phyloP scores from a whole-genome alignment of 108 stramenopile species.

The Pseudonitzschia pungens region DNA sequence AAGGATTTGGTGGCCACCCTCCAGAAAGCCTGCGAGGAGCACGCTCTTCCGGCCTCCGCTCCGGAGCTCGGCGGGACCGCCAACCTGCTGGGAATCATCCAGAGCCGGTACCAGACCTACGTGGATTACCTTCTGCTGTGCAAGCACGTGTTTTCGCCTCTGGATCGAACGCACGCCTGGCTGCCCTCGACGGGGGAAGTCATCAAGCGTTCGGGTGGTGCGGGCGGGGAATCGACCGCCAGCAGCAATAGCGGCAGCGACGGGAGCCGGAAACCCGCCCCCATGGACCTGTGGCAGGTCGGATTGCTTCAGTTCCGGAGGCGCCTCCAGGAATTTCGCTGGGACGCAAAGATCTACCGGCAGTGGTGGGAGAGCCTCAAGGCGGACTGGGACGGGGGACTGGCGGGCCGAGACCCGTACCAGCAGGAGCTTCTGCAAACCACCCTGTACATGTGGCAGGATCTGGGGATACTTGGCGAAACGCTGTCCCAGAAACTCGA shows the following conservation, averaged over 20 bases:
- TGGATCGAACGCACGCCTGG: constrained; percentile 53
- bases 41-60: constrained; percentile 30
- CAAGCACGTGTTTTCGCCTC: constrained; percentile 55
- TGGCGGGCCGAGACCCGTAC: constrained; percentile 16
- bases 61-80: constrained; percentile 14
- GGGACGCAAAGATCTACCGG: constrained; percentile 41
- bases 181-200: constrained; percentile 18
- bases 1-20: constrained; percentile 51
- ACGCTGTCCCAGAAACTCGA: constrained; percentile 35
- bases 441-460: constrained; percentile 62
- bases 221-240: not conserved
- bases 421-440: constrained; percentile 41
- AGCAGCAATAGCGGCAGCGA: not conserved
- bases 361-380: constrained; percentile 41
- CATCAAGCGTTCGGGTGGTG: constrained; percentile 16
- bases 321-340: constrained; percentile 31
- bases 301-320: constrained; percentile 43
- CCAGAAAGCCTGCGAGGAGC: constrained; percentile 52
- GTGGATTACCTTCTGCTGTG: constrained; percentile 50
- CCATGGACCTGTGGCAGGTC: constrained; percentile 44
- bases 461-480: constrained; percentile 33
- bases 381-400: constrained; percentile 39
- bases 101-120: constrained; percentile 42
- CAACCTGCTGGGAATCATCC: constrained; percentile 37
- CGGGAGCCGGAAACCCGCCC: not conserved